These are phyloP conservation scores for Magnolia changhungtana DNA, from an alignment of 164 flowering plant species.

Conservation along the genomic window DNA sequence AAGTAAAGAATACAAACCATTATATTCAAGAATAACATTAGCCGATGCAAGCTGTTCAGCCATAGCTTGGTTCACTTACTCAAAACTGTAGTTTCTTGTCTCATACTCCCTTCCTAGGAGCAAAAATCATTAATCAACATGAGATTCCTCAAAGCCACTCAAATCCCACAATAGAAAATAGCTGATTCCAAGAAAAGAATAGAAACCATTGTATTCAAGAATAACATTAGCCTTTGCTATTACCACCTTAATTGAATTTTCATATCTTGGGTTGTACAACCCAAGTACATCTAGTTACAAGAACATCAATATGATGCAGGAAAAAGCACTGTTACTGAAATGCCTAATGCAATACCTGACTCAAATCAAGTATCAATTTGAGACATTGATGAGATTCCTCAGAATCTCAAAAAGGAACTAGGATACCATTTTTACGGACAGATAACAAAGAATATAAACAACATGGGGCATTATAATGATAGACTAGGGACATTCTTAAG, in stretches of 20 bases:
- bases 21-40: no score
- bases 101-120: slow-evolving; percentile 33
- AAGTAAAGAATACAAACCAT: no score
- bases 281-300: no score
- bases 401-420: slow-evolving; percentile 94
- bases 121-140: not conserved
- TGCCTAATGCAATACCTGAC: slow-evolving; percentile 58
- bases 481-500: not conserved
- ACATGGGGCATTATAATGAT: not conserved
- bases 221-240: slow-evolving; percentile 99
- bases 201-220: slow-evolving; percentile 80
- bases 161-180: slow-evolving; percentile 2
- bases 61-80: no score
- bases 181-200: not conserved
- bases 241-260: slow-evolving; percentile 85
- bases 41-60: no score
- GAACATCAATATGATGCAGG: not conserved
- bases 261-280: slow-evolving; percentile 74
- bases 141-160: not conserved
- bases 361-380: slow-evolving; percentile 96
- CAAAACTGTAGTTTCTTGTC: no score
- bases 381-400: slow-evolving; percentile 63
- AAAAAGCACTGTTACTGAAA: not conserved
- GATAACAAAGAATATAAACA: not conserved
- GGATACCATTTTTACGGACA: slow-evolving; percentile 86